phyloP scores from a whole-genome alignment of 441 rosid species.

The Pelargonium myrrhifolium region DNA sequence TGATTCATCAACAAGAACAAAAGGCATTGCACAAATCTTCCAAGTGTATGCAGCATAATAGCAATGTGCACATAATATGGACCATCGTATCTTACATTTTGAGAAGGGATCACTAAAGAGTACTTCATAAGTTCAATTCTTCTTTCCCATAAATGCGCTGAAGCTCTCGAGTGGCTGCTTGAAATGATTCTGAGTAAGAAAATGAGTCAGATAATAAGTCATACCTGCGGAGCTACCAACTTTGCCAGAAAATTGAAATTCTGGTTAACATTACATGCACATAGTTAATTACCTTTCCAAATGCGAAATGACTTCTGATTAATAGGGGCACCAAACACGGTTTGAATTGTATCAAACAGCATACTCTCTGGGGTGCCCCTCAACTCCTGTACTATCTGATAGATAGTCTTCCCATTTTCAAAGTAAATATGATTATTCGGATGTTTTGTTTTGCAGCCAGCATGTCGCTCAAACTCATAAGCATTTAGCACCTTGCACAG shows the following conservation, averaged over 20 bases:
- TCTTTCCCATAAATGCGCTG: constrained; percentile 72
- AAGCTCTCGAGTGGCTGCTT: constrained; percentile 72
- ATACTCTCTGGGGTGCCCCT: constrained; percentile 53
- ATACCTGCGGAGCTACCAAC: neutral
- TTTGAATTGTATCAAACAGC: constrained; percentile 54
- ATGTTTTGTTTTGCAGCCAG: constrained; percentile 70
- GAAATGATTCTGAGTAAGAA: constrained; percentile 46
- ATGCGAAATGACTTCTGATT: constrained; percentile 59
- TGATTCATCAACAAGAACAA: too few species aligned
- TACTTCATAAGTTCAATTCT: constrained; percentile 34
- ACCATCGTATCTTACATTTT: constrained; percentile 12
- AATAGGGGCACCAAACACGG: constrained; percentile 55
- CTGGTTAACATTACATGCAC: constrained; percentile 11
- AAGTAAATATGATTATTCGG: constrained; percentile 73
- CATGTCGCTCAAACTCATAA: constrained; percentile 69
- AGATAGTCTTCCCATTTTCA: constrained; percentile 69
- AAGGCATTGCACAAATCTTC: too few species aligned
- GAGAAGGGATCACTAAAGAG: neutral
- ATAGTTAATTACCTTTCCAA: constrained; percentile 50
- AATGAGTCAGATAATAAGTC: constrained; percentile 5
- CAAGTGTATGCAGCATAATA: neutral
- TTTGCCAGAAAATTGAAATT: constrained; percentile 45
- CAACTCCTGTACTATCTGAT: constrained; percentile 63
- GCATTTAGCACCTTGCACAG: constrained; percentile 53
- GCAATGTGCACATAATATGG: constrained; percentile 17